Base-by-base conservation (phyloP, 192 early-diverging fungal species). In the Diversispora eburnea region DNA sequence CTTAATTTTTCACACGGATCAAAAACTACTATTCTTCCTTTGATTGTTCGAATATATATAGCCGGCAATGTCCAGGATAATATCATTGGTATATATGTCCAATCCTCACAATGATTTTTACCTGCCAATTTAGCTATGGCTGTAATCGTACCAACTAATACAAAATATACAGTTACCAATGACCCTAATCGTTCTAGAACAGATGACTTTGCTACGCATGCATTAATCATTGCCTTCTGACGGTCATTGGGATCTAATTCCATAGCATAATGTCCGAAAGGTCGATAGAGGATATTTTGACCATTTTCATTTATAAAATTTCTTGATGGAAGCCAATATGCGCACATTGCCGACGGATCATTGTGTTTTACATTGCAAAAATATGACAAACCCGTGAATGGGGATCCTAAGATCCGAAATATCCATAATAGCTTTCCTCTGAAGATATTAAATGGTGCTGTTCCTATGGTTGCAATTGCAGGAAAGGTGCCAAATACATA, bases 81-180 rank as follows among this genome's bases (percentile, higher is more conserved):
- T 67, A 67, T 25, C 8, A 52, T 12, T 25, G 66, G n/a, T 25
- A 67, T 49, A 67, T 49, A 49, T 9, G 65, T 45, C 65, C 65
- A 67, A 49, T 49, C 67, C 13, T 42, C 33, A 55, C 20, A 42
- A 42, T 7, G 0, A 52, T 15, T 15, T 22, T n/a, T 33, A 3
- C 52, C 54, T 1, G n/a, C 15, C 55, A 45, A 12, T 33, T 47
- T 10, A 17, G 51, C 41, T 1, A 70, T 57, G 56, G 33, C 52
- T 15, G 43, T 5, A 8, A 58, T 7, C 43, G 15, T 39, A 42
- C 68, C 68, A n/a, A 70, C 13, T 22, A 58, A 3, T 17, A 70
- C 58, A 15, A 33, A 70, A 13, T 70, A 70, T 56, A 39, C 52
- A 43, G 68, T 58, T 41, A 46, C 33, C 15, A 58, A 58, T 7